Conservation (phyloP, 2,329 filamentous ascomycete species). For the Raffaelea ambrosiae region DNA sequence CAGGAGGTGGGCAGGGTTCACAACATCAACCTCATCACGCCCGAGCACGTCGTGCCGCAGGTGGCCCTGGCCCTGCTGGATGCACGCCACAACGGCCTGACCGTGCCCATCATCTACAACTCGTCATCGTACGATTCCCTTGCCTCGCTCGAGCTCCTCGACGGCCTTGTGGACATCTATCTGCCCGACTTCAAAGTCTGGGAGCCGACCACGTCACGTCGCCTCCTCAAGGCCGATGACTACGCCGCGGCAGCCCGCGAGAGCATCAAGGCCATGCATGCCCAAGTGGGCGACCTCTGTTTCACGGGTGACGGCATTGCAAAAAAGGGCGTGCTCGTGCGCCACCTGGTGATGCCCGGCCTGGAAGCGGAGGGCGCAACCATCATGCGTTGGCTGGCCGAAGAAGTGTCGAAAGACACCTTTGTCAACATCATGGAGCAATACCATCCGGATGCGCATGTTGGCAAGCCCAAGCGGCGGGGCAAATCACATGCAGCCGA, state of each 20-base stretch:
- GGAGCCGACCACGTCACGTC: conserved; percentile 55
- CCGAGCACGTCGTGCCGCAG: conserved; percentile 80
- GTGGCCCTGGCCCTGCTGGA: conserved; percentile 69
- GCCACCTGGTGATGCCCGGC: conserved; percentile 81
- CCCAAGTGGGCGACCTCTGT: conserved; percentile 72
- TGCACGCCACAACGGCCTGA: conserved; percentile 60
- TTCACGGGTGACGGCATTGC: conserved; percentile 77
- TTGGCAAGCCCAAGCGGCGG: conserved; percentile 56
- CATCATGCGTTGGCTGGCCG: conserved; percentile 70
- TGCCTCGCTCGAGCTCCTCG: conserved; percentile 61
- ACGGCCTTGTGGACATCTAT: conserved; percentile 78
- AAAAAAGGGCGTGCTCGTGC: conserved; percentile 64
- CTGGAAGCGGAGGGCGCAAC: conserved; percentile 62
- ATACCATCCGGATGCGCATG: conserved; percentile 72
- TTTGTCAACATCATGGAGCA: conserved; percentile 89
- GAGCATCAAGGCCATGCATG: conserved; percentile 72
- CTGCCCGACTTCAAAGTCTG: conserved; percentile 86
- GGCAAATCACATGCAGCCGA: conserved; percentile 16
- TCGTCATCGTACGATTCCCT: conserved; percentile 74
- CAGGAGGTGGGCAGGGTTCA: conserved; percentile 74
- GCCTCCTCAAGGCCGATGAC: conserved; percentile 69
- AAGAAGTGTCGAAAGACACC: conserved; percentile 62
- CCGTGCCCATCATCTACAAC: conserved; percentile 74
- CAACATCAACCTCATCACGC: conserved; percentile 83
- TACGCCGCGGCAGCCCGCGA: conserved; percentile 66